Evolutionary conservation across 495 filamentous ascomycete genomes (phyloP), one percentile per base, ranked within the genome.

Genomic region (Peziza echinospora): DNA sequence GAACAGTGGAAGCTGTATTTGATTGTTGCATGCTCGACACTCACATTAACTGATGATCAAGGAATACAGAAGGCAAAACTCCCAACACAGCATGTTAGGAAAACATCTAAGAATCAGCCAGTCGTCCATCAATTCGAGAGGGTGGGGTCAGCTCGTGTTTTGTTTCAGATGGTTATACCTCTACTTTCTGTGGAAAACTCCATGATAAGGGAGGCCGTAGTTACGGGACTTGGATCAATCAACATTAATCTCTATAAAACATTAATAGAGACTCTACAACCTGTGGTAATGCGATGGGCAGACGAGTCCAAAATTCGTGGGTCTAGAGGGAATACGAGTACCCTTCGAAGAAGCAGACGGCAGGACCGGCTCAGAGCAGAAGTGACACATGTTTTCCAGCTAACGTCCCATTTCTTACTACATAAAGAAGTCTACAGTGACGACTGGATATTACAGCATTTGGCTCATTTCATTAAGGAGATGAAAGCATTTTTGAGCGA

Each of bases 1-100:
- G 89, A 96, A 58, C 89, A 99, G 61, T 99, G 87, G 87, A 96
- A 93, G 62, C 66, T 96, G n/a, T 94, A 94, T 58, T 70, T 99
- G 37, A 82, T 92, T 40, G 92, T 96, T 63, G 91, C 91, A 5
- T 99, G 91, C 60, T 92, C 85, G 7, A 99, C 91, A 0, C 68
- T 99, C 23, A 86, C 79, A 24, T 87, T 84, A 48, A 75, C 83
- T 16, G 86, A 85, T 16, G 75, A 69, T 16, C 68, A 72, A 24
- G 75, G 72, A 37, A 74, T 71, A 53, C 73, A 57, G 43, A 49
- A 58, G 55, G 53, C 72, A 63, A 53, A 57, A 67, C 25, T 71
- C 63, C 39, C 49, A 19, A 68, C 71, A n/a, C 83, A 92, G 53
- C 86, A 97, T 59, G 71, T 73, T 4, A 74, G 89, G 28, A 93